Evolutionary conservation across 306 rosid genomes (phyloP).

Genomic region (Vicia sativa): DNA sequence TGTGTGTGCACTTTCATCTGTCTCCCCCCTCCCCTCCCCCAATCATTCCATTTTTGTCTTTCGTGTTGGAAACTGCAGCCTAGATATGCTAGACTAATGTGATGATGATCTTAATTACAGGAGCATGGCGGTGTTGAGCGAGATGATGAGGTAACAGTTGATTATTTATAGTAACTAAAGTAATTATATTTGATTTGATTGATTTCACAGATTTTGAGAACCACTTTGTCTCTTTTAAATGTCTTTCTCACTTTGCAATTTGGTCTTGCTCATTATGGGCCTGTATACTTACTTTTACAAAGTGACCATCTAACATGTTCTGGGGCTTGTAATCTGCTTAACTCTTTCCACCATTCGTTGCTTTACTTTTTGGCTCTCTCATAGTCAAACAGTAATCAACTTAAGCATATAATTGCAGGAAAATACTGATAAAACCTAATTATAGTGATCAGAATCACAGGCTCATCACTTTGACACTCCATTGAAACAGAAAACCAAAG

Average conservation of each 20-base stretch:
- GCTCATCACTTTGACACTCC: not conserved
- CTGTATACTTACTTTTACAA: constrained; percentile 18
- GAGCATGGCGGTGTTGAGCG: constrained; percentile 70
- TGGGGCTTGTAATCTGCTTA: constrained; percentile 18
- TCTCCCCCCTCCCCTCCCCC: not conserved
- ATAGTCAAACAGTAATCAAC: not conserved
- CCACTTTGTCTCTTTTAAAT: constrained; percentile 30
- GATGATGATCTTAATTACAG: constrained; percentile 52
- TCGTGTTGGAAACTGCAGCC: constrained; percentile 6
- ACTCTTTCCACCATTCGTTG: constrained; percentile 15
- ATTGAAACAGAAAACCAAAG: not conserved
- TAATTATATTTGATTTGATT: constrained; percentile 33
- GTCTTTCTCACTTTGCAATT: not conserved
- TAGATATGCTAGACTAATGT: constrained; percentile 30
- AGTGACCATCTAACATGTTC: constrained; percentile 18
- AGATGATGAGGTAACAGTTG: constrained; percentile 79
- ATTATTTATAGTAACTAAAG: constrained; percentile 26
- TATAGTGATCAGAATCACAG: not conserved
- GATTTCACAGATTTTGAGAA: constrained; percentile 25
- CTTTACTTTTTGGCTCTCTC: constrained; percentile 2
- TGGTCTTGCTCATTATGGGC: constrained; percentile 20
- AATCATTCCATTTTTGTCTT: constrained; percentile 26
- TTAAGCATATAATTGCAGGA: not conserved
- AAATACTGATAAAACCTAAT: not conserved
- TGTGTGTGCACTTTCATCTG: not conserved